phyloP scores from a whole-genome alignment of 768 basidiomycete genomes.

The Mycena venus region DNA sequence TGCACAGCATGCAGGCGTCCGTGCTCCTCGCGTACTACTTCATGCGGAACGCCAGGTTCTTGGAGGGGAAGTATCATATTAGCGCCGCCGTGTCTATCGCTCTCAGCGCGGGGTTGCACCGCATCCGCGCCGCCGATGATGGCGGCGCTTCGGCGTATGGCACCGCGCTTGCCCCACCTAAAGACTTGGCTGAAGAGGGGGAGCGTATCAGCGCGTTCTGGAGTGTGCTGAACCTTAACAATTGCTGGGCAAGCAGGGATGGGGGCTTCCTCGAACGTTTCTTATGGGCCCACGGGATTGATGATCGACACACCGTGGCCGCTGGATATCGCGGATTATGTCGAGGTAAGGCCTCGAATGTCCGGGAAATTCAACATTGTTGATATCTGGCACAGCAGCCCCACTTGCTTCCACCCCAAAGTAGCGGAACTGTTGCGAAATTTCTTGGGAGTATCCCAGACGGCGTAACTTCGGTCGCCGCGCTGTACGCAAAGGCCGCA shows the following conservation, averaged over 20 bases:
- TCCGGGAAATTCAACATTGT: not conserved
- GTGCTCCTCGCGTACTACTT: slow-evolving; percentile 61
- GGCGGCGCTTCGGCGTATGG: too few species aligned
- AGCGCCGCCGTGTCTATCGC: slow-evolving; percentile 52
- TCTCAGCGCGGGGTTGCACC: slow-evolving; percentile 44
- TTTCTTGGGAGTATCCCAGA: slow-evolving; percentile 16
- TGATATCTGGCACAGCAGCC: not conserved
- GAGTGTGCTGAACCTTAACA: slow-evolving; percentile 46
- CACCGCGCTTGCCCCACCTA: not conserved
- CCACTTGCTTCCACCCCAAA: not conserved
- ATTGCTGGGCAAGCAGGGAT: slow-evolving; percentile 50
- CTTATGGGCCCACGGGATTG: slow-evolving; percentile 40
- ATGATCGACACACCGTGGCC: slow-evolving; percentile 34
- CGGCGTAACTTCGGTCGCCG: not conserved
- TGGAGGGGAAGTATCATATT: slow-evolving; percentile 57
- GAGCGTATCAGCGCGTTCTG: slow-evolving; percentile 29
- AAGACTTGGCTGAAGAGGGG: slow-evolving; percentile 5
- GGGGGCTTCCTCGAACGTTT: slow-evolving; percentile 50
- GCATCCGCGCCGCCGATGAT: not conserved
- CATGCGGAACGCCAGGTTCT: slow-evolving; percentile 53
- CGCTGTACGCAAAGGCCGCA: slow-evolving; percentile 7
- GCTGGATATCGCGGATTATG: slow-evolving; percentile 13
- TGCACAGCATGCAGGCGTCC: slow-evolving; percentile 54
- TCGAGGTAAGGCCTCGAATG: not conserved
- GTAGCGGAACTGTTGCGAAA: slow-evolving; percentile 8